A percentile compares a stretch with the other conserved stretches of the same genome.
These are phyloP conservation scores for Dalbergia cultrata DNA, from an alignment of 306 rosid genomes.

Conservation along the genomic window DNA sequence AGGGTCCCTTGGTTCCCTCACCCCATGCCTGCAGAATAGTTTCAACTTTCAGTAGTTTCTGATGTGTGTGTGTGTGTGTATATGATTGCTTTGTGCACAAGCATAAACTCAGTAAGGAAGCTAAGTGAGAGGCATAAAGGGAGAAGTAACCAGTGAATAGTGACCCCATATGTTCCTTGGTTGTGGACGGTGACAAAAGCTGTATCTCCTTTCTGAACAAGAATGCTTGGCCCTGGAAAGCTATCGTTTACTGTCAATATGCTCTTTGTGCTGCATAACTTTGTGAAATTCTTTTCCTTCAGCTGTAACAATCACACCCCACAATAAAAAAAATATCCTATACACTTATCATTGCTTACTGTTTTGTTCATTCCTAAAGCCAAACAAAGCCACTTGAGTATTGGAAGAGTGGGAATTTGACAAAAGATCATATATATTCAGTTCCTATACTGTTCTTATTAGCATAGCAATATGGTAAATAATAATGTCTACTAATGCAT, in stretches of 20 bases:
- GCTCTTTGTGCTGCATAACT: constrained; percentile 49
- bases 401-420: neutral
- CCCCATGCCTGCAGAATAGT: constrained; percentile 53
- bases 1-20: constrained; percentile 43
- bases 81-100: neutral
- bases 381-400: neutral
- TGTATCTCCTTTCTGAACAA: constrained; percentile 38
- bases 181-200: constrained; percentile 47
- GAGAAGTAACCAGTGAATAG: constrained; percentile 41
- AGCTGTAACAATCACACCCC: neutral
- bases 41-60: neutral
- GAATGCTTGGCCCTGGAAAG: constrained; percentile 54
- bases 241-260: constrained; percentile 47
- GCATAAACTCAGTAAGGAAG: neutral
- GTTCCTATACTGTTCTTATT: neutral
- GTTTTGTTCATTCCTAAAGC: neutral
- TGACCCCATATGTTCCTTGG: constrained; percentile 43
- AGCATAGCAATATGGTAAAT: neutral
- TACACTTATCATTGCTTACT: no score
- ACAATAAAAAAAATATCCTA: neutral
- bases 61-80: neutral
- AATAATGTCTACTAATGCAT: neutral
- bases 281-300: constrained; percentile 46
- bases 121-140: neutral
- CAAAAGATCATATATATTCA: neutral